Evolutionary conservation across 2,329 filamentous ascomycete species (phyloP).

Genomic region (Diaporthe sp.): DNA sequence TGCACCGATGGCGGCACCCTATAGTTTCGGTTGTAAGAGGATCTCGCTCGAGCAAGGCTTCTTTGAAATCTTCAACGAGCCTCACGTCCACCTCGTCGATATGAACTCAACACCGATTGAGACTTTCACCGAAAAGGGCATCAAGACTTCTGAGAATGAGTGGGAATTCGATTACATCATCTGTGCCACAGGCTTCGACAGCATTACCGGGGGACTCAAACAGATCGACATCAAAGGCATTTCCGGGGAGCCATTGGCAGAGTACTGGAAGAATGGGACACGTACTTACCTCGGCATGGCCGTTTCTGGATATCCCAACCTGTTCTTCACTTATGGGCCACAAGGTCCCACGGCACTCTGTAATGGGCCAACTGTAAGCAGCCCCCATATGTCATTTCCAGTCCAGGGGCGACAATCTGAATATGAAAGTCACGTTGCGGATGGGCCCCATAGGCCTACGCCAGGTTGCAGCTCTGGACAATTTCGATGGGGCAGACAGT

Average conservation of each 20-base stretch:
- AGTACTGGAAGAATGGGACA: conserved; percentile 50
- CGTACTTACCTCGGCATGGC: conserved; percentile 53
- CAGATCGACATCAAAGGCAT: conserved; percentile 50
- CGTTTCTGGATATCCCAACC: conserved; percentile 54
- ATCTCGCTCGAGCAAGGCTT: conserved; percentile 43
- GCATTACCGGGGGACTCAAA: conserved; percentile 52
- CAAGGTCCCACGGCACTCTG: conserved; percentile 50
- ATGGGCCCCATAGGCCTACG: too few relatives aligned
- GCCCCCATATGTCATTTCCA: neutral
- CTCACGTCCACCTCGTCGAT: conserved; percentile 47
- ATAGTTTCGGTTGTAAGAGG: conserved; percentile 48
- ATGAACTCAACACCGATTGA: conserved; percentile 40
- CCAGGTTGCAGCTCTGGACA: neutral
- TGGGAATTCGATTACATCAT: conserved; percentile 28
- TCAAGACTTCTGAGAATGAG: conserved; percentile 40
- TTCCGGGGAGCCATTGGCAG: conserved; percentile 43
- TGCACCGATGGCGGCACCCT: conserved; percentile 48
- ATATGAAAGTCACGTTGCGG: too few relatives aligned
- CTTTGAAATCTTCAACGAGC: conserved; percentile 47
- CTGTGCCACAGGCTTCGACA: conserved; percentile 55
- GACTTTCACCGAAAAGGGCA: conserved; percentile 39
- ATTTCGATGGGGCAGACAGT: neutral
- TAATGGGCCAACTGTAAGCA: conserved; percentile 49
- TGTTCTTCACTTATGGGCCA: conserved; percentile 56
- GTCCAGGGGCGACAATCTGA: neutral